Conservation (phyloP, 2,329 filamentous ascomycete species). For the Aureobasidium sp. region DNA sequence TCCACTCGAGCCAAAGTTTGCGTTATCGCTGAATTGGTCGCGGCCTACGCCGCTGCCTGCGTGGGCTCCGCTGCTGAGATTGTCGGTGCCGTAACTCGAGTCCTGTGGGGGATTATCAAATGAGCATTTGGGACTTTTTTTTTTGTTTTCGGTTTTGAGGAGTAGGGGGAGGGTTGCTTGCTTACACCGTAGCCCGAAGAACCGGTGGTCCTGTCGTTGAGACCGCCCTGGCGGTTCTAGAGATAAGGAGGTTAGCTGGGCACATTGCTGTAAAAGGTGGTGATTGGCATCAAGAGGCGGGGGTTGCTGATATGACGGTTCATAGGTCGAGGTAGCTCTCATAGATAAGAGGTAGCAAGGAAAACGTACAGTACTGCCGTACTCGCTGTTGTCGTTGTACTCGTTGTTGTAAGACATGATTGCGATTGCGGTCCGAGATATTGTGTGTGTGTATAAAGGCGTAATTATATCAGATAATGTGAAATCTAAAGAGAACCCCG, state of each 20-base stretch:
- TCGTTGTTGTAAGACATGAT: constrained; percentile 15
- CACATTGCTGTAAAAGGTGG: not conserved
- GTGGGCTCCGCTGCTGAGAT: not conserved
- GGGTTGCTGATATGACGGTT: not conserved
- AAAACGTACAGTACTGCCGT: constrained; percentile 12
- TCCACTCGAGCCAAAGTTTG: too few relatives aligned
- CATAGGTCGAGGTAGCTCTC: not conserved
- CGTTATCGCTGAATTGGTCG: too few relatives aligned
- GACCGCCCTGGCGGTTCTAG: constrained; percentile 3
- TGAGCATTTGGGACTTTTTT: not conserved
- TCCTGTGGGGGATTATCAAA: too few relatives aligned
- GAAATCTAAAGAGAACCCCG: not conserved
- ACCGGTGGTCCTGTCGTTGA: not conserved
- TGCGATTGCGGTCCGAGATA: too few relatives aligned
- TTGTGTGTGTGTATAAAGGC: not conserved
- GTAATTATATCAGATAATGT: not conserved
- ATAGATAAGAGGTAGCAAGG: not conserved
- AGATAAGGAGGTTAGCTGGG: not conserved
- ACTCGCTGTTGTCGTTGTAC: constrained; percentile 4
- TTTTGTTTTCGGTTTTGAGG: not conserved
- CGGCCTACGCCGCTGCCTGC: not conserved
- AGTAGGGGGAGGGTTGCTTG: too few relatives aligned
- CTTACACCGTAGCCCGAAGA: not conserved
- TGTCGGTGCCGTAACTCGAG: constrained; percentile 4
- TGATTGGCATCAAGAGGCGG: not conserved